Conservation (phyloP, 768 basidiomycete species). For the Auricularia heimuer region DNA sequence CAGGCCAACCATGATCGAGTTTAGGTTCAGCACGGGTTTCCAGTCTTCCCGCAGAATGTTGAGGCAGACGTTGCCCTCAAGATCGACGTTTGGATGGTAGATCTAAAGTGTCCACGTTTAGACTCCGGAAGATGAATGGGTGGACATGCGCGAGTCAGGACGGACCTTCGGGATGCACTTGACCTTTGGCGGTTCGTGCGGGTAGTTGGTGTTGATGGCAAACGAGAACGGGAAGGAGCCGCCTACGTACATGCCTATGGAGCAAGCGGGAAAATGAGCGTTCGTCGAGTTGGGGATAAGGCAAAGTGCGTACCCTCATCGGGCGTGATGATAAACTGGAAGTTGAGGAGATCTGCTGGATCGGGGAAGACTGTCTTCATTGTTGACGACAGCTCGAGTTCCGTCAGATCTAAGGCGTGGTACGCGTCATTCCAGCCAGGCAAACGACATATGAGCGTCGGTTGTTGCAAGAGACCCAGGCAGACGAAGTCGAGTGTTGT, state of each 20-base stretch:
- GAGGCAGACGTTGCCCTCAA: slow-evolving; percentile 96
- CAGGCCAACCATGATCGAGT: slow-evolving; percentile 95
- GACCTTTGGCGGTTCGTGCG: slow-evolving; percentile 98
- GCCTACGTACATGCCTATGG: slow-evolving; percentile 92
- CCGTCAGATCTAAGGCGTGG: slow-evolving; percentile 70
- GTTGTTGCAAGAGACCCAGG: background rate
- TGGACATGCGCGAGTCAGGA: slow-evolving; percentile 3
- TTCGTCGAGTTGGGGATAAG: background rate
- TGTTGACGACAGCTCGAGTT: slow-evolving; percentile 88
- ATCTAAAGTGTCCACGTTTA: slow-evolving; percentile 45
- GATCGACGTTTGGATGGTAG: slow-evolving; percentile 97
- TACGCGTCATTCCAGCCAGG: background rate
- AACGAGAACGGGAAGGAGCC: slow-evolving; percentile 92
- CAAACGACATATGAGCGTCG: no score
- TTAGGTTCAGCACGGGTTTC: slow-evolving; percentile 97
- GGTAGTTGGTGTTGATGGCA: slow-evolving; percentile 94
- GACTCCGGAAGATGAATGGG: background rate
- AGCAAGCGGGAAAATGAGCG: no score
- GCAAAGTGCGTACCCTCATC: slow-evolving; percentile 67
- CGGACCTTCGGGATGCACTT: slow-evolving; percentile 89
- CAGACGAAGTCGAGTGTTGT: no score
- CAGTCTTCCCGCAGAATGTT: slow-evolving; percentile 99
- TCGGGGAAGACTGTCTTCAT: slow-evolving; percentile 95
- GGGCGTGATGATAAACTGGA: slow-evolving; percentile 87
- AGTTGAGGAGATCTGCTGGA: slow-evolving; percentile 91